Evolutionary conservation across 1,139 yeast species (phyloP), one percentile per base, ranked within the genome.

Genomic region (Sugiyamaella xylanicola): DNA sequence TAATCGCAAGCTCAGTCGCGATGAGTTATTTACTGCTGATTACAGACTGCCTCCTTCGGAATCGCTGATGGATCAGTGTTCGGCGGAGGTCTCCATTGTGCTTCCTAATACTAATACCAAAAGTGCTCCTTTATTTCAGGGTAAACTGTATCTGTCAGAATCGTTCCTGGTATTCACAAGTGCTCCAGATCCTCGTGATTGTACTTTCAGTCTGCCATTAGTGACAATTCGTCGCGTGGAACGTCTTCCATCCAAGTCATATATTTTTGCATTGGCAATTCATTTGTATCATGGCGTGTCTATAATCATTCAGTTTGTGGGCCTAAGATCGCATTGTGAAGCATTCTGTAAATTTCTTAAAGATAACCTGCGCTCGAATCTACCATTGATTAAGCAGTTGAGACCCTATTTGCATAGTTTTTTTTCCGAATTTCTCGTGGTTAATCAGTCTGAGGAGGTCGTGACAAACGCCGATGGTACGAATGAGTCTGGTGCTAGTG

Each of bases 221-320:
- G 83, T 93, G 7, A 82, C 96, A 0, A 75, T 95, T 37, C 85
- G 87, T 66, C 85, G 91, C 61, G 95, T 93, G 22, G 97, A 93
- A 69, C 77, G 98, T 54, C 77, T 90, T 25, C 93, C 95, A 1
- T 80, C 90, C 1, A 79, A 83, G 55, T 80, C 88, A 1, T 87
- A 85, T 67, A 85, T 88, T n/a, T 88, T 90, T 72, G 91, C 95
- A 1, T 75, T 93, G 21, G 74, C 84, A n/a, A 73, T 92, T 19
- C 78, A 81, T 4, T 82, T 96, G 1, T 84, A 86, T 59, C 85
- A 88, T 53, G 87, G 85, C 20, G 69, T 87, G 58, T 78, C 78
- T 44, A 67, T 91, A 2, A 77, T 85, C 1, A 73, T 92, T 13
- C 89, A 87, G 64, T 83, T 92, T 65, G 84, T 89, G 37, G 97